Evolutionary conservation across 495 filamentous ascomycete genomes (phyloP), one percentile per base, ranked within the genome.

Genomic region (Zalerion maritima): DNA sequence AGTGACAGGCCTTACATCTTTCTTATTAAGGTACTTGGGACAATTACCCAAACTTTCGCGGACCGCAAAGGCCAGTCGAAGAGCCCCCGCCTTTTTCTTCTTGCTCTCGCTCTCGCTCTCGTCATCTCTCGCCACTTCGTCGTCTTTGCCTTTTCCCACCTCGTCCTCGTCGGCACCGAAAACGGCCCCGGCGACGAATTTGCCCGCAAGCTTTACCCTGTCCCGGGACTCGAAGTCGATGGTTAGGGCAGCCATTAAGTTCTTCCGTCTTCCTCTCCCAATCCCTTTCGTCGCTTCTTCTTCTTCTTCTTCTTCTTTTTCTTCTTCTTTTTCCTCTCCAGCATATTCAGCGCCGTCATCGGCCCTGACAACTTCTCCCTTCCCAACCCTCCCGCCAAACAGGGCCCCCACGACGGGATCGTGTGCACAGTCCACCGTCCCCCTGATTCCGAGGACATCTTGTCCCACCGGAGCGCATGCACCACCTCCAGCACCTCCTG

Each of bases 11-110:
- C 57, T 30, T 22, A 85, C 71, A 14, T 59, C 57, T 45, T 78
- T 82, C 36, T 66, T 67, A 52, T 83, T 86, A 13, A 89, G 37
- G 38, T 91, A 87, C 54, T 87, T 91, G 0, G 82, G 82, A 43
- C 81, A 87, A 36, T 85, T 86, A 8, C 75, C 75, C 18, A 89
- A 43, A 46, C 67, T 75, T 40, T 77, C 75, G 31, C 78, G 64
- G 32, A 86, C 68, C 19, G 62, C 57, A 15, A 82, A 57, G 4
- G 68, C 67, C 9, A 86, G 35, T 40, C 84, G 75, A n/a, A 73
- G n/a, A n/a, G n/a, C n/a, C n/a, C n/a, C n/a, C n/a, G n/a, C n/a
- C n/a, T n/a, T n/a, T n/a, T n/a, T n/a, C n/a, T n/a, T n/a, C n/a
- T n/a, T n/a, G n/a, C n/a, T 52, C 28, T 79, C 60, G 3, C 53